A percentile compares a stretch with the other conserved stretches of the same genome.
Evolutionary conservation across 139 green algal genomes (phyloP).

Genomic region (Mesotaenium endlicherianum): DNA sequence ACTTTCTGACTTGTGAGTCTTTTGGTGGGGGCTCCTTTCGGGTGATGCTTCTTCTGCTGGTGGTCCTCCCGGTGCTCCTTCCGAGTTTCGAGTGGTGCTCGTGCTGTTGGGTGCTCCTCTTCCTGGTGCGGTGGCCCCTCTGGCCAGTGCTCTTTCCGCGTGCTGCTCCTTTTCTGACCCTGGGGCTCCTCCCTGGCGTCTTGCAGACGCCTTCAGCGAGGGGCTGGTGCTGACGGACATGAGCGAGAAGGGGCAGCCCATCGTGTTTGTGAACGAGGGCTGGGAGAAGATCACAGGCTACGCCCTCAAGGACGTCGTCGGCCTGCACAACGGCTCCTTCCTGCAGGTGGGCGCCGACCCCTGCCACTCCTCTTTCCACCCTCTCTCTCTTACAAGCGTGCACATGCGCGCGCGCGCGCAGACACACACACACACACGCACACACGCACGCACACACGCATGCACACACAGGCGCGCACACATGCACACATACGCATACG

Average conservation of each 20-base stretch:
- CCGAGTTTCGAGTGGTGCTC: not conserved
- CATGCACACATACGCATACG: too few relatives aligned
- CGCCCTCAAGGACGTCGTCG: conserved; percentile 20
- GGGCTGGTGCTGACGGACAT: conserved; percentile 75
- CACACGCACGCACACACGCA: too few relatives aligned
- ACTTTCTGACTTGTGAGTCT: too few relatives aligned
- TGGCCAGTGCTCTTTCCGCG: too few relatives aligned
- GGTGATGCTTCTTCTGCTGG: not conserved
- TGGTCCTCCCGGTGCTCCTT: not conserved
- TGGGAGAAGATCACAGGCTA: conserved; percentile 64
- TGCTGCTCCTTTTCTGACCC: not conserved
- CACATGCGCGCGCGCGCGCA: too few relatives aligned
- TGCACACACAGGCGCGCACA: too few relatives aligned
- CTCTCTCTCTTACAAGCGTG: too few relatives aligned
- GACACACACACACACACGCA: too few relatives aligned
- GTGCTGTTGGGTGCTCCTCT: too few relatives aligned
- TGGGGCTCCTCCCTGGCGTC: not conserved
- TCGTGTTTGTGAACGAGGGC: conserved; percentile 76
- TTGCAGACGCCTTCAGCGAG: conserved; percentile 69
- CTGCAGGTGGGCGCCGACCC: conserved; percentile 25
- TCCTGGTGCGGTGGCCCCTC: too few relatives aligned
- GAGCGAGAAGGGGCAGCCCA: conserved; percentile 56
- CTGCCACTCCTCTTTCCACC: too few relatives aligned
- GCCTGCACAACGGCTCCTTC: conserved; percentile 20
- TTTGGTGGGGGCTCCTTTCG: too few relatives aligned